These are phyloP conservation scores for Agaricales sp. DNA, from an alignment of 1,284 basidiomycete species.

Conservation along the genomic window DNA sequence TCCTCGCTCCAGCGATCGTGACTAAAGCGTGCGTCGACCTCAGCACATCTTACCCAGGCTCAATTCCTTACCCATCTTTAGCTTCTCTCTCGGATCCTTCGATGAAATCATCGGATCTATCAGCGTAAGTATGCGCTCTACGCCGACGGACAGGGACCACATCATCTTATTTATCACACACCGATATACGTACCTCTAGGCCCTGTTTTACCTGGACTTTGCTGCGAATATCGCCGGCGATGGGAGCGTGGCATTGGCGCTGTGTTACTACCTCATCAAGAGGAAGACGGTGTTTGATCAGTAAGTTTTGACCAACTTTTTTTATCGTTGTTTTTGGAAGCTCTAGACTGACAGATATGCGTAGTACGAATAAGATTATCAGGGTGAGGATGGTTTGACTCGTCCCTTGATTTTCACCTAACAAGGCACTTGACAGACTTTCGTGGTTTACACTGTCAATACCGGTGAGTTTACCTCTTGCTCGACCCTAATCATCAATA, in stretches of 20 bases:
- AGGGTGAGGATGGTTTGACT: too few relatives aligned
- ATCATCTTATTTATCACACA: too few relatives aligned
- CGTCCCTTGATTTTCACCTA: too few relatives aligned
- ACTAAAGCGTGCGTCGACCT: conserved; percentile 29
- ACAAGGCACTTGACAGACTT: neutral
- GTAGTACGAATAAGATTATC: too few relatives aligned
- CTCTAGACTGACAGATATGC: neutral
- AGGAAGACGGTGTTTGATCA: conserved; percentile 32
- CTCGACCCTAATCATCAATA: neutral
- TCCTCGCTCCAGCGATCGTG: conserved; percentile 32
- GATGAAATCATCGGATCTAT: conserved; percentile 22
- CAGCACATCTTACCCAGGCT: too few relatives aligned
- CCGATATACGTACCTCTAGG: conserved; percentile 18
- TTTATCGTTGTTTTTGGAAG: too few relatives aligned
- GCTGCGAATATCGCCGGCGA: conserved; percentile 29
- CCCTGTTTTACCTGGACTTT: conserved; percentile 31
- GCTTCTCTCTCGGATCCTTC: conserved; percentile 24
- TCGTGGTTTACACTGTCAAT: neutral
- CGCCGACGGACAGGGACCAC: too few relatives aligned
- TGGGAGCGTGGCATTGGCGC: conserved; percentile 28
- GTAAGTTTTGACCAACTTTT: conserved; percentile 14
- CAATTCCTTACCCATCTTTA: too few relatives aligned
- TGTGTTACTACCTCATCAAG: conserved; percentile 28
- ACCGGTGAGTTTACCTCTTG: neutral
- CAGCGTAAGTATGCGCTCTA: conserved; percentile 20